Evolutionary conservation across 768 basidiomycete genomes (phyloP).

Genomic region (Xerocomellus chrysenteron): DNA sequence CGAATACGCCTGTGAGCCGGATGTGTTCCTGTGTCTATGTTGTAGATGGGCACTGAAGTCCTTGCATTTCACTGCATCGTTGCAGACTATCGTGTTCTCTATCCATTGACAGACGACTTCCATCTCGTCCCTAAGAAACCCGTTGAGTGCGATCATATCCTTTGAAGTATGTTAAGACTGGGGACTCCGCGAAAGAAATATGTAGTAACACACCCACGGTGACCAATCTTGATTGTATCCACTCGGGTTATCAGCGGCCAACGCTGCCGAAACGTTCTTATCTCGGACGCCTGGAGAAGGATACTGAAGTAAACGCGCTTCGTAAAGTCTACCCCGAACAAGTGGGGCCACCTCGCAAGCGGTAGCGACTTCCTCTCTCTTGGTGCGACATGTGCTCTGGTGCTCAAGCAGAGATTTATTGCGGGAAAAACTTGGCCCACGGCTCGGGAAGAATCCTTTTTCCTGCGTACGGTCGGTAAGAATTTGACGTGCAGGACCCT

Average conservation of each 20-base stretch:
- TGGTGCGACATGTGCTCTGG: too few relatives aligned
- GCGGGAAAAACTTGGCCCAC: neutral
- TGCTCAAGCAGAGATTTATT: neutral
- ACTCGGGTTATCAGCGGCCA: neutral
- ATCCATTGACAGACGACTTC: conserved; percentile 6
- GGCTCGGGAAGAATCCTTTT: too few relatives aligned
- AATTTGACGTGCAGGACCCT: too few relatives aligned
- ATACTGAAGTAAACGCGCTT: neutral
- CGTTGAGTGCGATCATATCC: conserved; percentile 1
- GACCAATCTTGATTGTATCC: neutral
- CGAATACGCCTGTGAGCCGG: neutral
- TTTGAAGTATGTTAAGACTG: neutral
- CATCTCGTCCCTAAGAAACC: neutral
- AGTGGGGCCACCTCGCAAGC: neutral
- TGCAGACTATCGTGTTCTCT: neutral
- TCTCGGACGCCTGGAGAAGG: neutral
- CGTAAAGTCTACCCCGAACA: neutral
- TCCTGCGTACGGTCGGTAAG: neutral
- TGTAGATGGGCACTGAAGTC: neutral
- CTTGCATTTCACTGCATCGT: neutral
- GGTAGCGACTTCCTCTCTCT: neutral
- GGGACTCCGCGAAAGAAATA: neutral
- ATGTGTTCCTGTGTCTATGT: neutral
- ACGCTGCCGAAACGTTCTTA: too few relatives aligned
- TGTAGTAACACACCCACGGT: neutral